Base-by-base conservation (phyloP, 2,329 filamentous ascomycete species). In the Drechmeria coniospora region DNA sequence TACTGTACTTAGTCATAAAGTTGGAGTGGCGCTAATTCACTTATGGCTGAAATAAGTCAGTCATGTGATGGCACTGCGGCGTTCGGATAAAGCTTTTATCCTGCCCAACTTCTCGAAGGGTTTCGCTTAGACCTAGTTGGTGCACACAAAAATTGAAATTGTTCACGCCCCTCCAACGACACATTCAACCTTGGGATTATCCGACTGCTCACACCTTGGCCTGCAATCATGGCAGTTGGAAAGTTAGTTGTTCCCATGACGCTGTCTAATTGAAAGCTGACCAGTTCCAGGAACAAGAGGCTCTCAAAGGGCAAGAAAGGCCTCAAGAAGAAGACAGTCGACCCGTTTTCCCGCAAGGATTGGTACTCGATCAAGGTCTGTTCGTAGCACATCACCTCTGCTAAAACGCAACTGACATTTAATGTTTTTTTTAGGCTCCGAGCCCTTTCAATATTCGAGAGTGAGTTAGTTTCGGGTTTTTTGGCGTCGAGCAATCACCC, bases 281-380 rank as follows among this genome's bases (percentile, higher is more conserved):
- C 35, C 23, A 30, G 24, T 26, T 32, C 21, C 49, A 84, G 79
- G 82, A 98, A 98, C 79, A 98, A 98, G 84, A 84, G 90, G 74
- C 77, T 98, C 71, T 95, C 90, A 46, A 98, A 98, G 77, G 90
- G 90, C 70, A 98, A 95, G 83, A 98, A 98, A 78, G 87, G 90
- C 64, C 74, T 95, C 61, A 95, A 95, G 83, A 95, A 98, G 87
- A 87, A 87, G 70, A 87, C 86, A 54, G 68, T 79, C 51, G 90
- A 98, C 64, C 87, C 90, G 54, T 95, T 95, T 73, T 74, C 86
- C 54, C 81, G 87, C 60, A 98, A 98, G 75, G 90, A 95, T 63
- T 95, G 92, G 82, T 98, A 86, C 70, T 81, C 79, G 54, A 77
- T 98, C 65, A 95, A 95, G 77, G 79, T 82, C 54, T 46, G 66